These are phyloP conservation scores for Clitoria ternatea DNA, from an alignment of 306 rosid genomes.

Conservation along the genomic window DNA sequence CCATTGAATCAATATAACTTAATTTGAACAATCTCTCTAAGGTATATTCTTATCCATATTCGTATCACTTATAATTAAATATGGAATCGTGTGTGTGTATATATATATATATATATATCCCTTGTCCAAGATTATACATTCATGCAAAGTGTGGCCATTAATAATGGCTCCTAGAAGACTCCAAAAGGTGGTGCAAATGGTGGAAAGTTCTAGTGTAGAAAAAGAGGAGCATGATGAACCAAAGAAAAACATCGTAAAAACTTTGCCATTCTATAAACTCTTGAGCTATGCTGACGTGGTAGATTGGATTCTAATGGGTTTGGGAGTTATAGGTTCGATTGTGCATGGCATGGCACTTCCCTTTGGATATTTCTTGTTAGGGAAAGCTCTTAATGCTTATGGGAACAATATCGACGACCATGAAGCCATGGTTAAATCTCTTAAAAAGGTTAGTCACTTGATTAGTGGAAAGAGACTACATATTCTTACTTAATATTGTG, in stretches of 20 bases:
- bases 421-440: slow-evolving; percentile 69
- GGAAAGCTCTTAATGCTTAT: slow-evolving; percentile 75
- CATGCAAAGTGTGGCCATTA: background rate
- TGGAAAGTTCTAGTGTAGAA: background rate
- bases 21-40: slow-evolving; percentile 13
- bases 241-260: background rate
- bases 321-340: slow-evolving; percentile 62
- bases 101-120: background rate
- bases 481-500: background rate
- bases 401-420: slow-evolving; percentile 49
- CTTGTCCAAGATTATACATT: background rate
- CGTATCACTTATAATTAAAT: slow-evolving; percentile 5
- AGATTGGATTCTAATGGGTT: slow-evolving; percentile 71
- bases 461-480: too few species aligned
- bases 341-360: slow-evolving; percentile 95
- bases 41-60: slow-evolving; percentile 37
- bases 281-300: slow-evolving; percentile 63
- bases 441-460: slow-evolving; percentile 42
- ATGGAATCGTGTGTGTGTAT: background rate
- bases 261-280: slow-evolving; percentile 46
- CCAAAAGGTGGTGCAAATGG: slow-evolving; percentile 31
- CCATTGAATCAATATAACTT: too few species aligned
- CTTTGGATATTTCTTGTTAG: slow-evolving; percentile 69
- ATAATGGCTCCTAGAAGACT: slow-evolving; percentile 26
- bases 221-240: background rate